Evolutionary conservation across 768 basidiomycete genomes (phyloP).

Genomic region (Pholiota conissans): DNA sequence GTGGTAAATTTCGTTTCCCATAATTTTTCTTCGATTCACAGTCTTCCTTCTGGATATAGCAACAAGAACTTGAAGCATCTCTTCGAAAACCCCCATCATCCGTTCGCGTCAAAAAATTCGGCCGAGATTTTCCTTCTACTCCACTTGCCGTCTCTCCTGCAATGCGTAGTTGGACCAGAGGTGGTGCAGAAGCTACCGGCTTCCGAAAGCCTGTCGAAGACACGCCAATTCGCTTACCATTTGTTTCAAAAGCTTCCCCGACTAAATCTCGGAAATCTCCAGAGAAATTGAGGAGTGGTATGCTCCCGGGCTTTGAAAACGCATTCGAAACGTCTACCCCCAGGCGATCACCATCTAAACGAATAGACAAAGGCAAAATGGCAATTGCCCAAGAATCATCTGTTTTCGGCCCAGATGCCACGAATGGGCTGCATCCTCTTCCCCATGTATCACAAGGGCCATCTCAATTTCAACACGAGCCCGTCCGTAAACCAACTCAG

Average conservation of each 20-base stretch:
- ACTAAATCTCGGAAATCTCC: slow-evolving; percentile 31
- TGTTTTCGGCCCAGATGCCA: slow-evolving; percentile 10
- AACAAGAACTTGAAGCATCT: slow-evolving; percentile 66
- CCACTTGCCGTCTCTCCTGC: slow-evolving; percentile 40
- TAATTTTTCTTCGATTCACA: background rate
- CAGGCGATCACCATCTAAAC: slow-evolving; percentile 25
- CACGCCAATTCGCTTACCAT: slow-evolving; percentile 35
- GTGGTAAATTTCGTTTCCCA: slow-evolving; percentile 17
- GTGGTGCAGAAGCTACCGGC: slow-evolving; percentile 18
- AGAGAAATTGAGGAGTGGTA: slow-evolving; percentile 29
- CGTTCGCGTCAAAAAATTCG: slow-evolving; percentile 39
- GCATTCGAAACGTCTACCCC: slow-evolving; percentile 46
- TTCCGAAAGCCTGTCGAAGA: slow-evolving; percentile 30
- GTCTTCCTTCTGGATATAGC: slow-evolving; percentile 37
- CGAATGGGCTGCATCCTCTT: slow-evolving; percentile 5
- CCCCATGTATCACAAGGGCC: slow-evolving; percentile 9
- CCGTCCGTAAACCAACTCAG: background rate
- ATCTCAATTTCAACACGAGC: slow-evolving; percentile 5
- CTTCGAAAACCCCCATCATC: slow-evolving; percentile 49
- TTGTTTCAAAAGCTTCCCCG: slow-evolving; percentile 22
- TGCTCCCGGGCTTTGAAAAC: slow-evolving; percentile 56
- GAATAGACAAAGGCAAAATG: slow-evolving; percentile 23
- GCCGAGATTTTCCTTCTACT: slow-evolving; percentile 36
- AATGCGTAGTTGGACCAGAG: slow-evolving; percentile 34
- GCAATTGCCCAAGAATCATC: slow-evolving; percentile 13